A percentile compares a stretch with the other conserved stretches of the same genome.
These are phyloP conservation scores for Xylariaceae sp. DNA, from an alignment of 2,329 filamentous ascomycete genomes.

Conservation along the genomic window DNA sequence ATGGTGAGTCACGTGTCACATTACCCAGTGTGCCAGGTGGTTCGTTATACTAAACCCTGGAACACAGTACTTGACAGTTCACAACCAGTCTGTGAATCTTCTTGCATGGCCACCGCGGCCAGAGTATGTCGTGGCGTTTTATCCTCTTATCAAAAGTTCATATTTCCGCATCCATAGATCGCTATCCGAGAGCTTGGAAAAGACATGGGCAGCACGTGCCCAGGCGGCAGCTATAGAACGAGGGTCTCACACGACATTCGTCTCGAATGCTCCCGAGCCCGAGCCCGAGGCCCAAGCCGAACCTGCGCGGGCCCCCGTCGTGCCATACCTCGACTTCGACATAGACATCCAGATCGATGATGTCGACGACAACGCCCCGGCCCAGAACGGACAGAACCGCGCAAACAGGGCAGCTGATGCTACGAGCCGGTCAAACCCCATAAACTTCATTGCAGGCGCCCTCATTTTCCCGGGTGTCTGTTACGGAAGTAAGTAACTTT, in stretches of 20 bases:
- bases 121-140: conserved; percentile 45
- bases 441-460: conserved; percentile 49
- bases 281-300: not conserved
- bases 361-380: conserved; percentile 15
- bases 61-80: conserved; percentile 45
- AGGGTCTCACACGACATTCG: conserved; percentile 3
- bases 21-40: not conserved
- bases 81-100: conserved; percentile 42
- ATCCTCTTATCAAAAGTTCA: conserved; percentile 41
- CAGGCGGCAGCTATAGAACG: conserved; percentile 27
- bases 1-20: conserved; percentile 20
- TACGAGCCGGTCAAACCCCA: conserved; percentile 10
- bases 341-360: conserved; percentile 25
- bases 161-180: conserved; percentile 45
- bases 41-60: conserved; percentile 1
- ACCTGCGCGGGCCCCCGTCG: conserved; percentile 12
- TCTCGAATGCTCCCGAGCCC: not conserved
- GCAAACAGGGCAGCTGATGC: conserved; percentile 15
- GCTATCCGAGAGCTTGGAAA: conserved; percentile 45
- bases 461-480: conserved; percentile 81
- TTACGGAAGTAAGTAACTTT: too few species aligned
- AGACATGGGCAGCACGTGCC: conserved; percentile 42
- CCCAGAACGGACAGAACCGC: conserved; percentile 17
- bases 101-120: conserved; percentile 53
- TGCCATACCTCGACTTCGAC: conserved; percentile 20